Evolutionary conservation across 2,329 filamentous ascomycete species (phyloP).

Genomic region (Alternaria arbusti): DNA sequence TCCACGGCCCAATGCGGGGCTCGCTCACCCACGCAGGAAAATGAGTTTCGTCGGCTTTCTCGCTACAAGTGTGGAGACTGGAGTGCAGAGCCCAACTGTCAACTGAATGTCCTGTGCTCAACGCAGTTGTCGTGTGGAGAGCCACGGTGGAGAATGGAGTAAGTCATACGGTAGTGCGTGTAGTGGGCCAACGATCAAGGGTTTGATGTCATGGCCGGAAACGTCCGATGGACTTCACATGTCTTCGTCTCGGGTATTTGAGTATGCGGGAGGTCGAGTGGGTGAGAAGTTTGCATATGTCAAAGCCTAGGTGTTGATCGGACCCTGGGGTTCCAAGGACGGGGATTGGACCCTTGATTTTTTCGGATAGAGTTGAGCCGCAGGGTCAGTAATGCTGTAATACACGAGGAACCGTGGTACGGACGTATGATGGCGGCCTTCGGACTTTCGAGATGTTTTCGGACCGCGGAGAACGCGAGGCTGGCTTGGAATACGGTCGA

Average conservation of each 20-base stretch:
- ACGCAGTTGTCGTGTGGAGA: slow-evolving; percentile 4
- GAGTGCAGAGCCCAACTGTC: slow-evolving; percentile 9
- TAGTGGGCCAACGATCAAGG: neutral
- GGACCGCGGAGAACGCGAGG: neutral
- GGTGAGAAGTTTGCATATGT: neutral
- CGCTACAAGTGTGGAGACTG: slow-evolving; percentile 7
- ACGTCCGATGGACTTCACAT: neutral
- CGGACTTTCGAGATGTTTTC: neutral
- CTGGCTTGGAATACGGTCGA: neutral
- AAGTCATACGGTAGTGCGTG: neutral
- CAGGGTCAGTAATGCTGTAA: slow-evolving; percentile 2
- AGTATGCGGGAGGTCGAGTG: neutral
- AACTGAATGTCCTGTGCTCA: neutral
- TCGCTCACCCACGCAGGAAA: neutral
- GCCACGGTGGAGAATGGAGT: slow-evolving; percentile 8
- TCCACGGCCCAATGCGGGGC: neutral
- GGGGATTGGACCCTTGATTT: neutral
- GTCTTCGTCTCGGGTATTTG: neutral
- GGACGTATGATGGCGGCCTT: neutral
- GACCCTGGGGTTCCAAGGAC: slow-evolving; percentile 2
- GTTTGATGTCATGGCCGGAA: slow-evolving; percentile 8
- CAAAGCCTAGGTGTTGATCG: neutral
- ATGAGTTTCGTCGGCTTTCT: neutral
- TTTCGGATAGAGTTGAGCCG: slow-evolving; percentile 7
- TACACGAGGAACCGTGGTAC: slow-evolving; percentile 1